Conservation (phyloP, 2,329 filamentous ascomycete genomes). For the Ascochyta pisi region DNA sequence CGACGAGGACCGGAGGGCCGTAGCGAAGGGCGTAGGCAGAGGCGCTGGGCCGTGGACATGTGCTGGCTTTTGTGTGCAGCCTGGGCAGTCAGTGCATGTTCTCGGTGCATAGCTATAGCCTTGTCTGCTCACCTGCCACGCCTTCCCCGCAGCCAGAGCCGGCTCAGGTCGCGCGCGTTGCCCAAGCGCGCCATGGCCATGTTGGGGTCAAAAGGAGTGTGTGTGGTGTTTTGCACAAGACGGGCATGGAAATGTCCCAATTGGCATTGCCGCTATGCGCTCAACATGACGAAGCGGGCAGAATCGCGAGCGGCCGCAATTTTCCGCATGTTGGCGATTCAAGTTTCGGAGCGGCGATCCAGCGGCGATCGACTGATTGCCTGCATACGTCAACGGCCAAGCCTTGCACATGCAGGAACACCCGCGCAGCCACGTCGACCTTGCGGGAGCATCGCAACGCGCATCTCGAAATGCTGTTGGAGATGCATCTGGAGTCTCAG, state of each 20-base stretch:
- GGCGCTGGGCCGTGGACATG: conserved; percentile 18
- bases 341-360: conserved; percentile 4
- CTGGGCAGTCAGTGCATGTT: conserved; percentile 26
- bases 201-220: not conserved
- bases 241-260: conserved; percentile 18
- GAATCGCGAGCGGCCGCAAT: not conserved
- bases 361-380: not conserved
- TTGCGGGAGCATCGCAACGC: not conserved
- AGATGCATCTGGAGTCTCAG: not conserved
- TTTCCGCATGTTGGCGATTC: conserved; percentile 12
- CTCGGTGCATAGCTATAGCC: not conserved
- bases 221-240: conserved; percentile 4
- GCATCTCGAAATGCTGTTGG: not conserved
- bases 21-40: conserved; percentile 33
- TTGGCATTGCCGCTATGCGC: conserved; percentile 26
- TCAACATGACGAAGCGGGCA: conserved; percentile 37
- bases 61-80: conserved; percentile 28
- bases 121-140: conserved; percentile 34
- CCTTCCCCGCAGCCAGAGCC: conserved; percentile 37
- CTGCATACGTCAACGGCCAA: conserved; percentile 13
- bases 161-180: conserved; percentile 34
- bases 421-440: not conserved
- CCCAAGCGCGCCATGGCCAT: conserved; percentile 35
- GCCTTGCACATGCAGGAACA: conserved; percentile 15
- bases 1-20: conserved; percentile 38